Percentiles rank a stretch among this genome's conserved stretches.
Conservation (phyloP, 345 rosid genomes). For the Diplotaxis tenuifolia region DNA sequence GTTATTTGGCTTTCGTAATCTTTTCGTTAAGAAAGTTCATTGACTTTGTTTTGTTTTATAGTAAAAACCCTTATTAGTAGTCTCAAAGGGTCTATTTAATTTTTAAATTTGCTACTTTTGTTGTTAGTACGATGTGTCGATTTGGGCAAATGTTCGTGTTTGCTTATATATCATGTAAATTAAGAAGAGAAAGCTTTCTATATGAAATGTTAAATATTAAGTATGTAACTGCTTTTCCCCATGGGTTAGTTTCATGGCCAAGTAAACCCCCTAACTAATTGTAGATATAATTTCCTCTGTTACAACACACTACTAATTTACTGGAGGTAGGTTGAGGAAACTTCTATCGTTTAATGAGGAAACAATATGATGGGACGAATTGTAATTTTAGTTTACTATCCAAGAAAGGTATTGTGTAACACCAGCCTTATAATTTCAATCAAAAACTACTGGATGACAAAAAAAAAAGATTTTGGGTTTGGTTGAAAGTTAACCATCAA, state of each 20-base stretch:
- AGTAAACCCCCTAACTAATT: neutral
- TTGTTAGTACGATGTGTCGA: constrained; percentile 30
- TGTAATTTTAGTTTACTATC: neutral
- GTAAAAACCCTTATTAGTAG: constrained; percentile 12
- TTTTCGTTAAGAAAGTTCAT: constrained; percentile 67
- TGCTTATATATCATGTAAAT: constrained; percentile 31
- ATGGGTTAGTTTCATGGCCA: neutral
- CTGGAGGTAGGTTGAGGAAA: neutral
- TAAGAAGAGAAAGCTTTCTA: neutral
- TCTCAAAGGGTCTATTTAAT: constrained; percentile 14
- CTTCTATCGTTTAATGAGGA: neutral
- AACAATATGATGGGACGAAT: neutral
- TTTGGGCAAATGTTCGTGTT: constrained; percentile 17
- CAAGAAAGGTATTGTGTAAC: neutral
- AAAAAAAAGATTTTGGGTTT: neutral
- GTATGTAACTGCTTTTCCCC: neutral
- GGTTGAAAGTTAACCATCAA: neutral
- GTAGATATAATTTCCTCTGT: neutral
- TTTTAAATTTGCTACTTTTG: constrained; percentile 18
- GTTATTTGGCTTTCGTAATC: constrained; percentile 64
- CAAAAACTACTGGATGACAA: neutral
- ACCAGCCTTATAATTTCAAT: neutral
- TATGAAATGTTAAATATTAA: neutral
- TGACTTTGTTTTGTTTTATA: constrained; percentile 13
- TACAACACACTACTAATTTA: neutral